A percentile compares a stretch with the other conserved stretches of the same genome.
These are phyloP conservation scores for Butyriboletus loyo DNA, from an alignment of 768 basidiomycete genomes.

Conservation along the genomic window DNA sequence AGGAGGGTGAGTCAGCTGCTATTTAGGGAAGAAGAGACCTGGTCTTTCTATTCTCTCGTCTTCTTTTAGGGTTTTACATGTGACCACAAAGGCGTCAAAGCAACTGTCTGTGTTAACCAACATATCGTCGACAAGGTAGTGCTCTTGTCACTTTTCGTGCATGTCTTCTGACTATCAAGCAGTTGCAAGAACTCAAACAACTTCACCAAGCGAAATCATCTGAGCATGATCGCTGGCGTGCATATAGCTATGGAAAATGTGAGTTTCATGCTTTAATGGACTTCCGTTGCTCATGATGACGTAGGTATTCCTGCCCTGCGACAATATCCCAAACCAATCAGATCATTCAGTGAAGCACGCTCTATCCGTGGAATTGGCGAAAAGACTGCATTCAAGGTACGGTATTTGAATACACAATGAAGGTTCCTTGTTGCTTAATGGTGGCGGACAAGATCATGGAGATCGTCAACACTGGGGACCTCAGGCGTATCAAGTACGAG, in stretches of 20 bases:
- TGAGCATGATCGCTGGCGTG: conserved; percentile 68
- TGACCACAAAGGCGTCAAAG: conserved; percentile 44
- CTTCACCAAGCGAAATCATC: conserved; percentile 61
- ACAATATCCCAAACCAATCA: conserved; percentile 56
- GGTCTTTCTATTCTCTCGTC: not conserved
- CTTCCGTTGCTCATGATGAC: conserved; percentile 5
- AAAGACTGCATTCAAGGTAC: conserved; percentile 74
- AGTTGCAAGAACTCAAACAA: conserved; percentile 66
- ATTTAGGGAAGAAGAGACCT: not conserved
- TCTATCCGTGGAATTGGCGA: conserved; percentile 61
- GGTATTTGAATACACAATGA: not conserved
- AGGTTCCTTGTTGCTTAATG: not conserved
- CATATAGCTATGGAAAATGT: conserved; percentile 66
- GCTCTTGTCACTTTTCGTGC: not conserved
- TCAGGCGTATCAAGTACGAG: conserved; percentile 66
- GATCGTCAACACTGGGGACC: conserved; percentile 70
- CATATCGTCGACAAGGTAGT: conserved; percentile 70
- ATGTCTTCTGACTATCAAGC: not conserved
- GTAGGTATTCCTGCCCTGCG: conserved; percentile 60
- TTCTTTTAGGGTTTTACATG: conserved; percentile 59
- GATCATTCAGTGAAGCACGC: conserved; percentile 55
- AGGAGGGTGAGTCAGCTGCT: conserved; percentile 29
- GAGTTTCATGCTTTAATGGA: conserved; percentile 7
- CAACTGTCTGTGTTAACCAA: conserved; percentile 54
- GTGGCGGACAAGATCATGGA: conserved; percentile 69